phyloP scores from a whole-genome alignment of 2,329 filamentous ascomycete species.

The Penicillium sp. region DNA sequence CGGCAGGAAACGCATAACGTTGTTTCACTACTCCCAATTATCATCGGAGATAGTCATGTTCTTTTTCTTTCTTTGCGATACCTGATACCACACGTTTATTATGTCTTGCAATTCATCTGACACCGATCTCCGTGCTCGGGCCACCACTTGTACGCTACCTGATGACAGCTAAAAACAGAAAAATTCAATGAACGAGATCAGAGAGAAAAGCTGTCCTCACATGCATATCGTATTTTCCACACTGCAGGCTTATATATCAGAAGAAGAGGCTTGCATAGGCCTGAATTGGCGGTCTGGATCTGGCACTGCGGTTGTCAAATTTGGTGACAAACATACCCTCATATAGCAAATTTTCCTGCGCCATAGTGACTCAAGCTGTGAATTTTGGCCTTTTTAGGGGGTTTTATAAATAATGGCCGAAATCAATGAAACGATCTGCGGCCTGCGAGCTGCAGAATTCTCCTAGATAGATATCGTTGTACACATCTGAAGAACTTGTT shows the following conservation, averaged over 20 bases:
- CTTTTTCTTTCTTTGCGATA: slow-evolving; percentile 20
- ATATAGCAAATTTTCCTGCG: too few species aligned
- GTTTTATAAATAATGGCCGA: too few species aligned
- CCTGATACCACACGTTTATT: slow-evolving; percentile 32
- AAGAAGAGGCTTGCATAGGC: slow-evolving; percentile 10
- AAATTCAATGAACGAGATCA: slow-evolving; percentile 12
- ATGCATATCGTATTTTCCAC: slow-evolving; percentile 2
- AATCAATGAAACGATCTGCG: too few species aligned
- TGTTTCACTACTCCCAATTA: slow-evolving; percentile 5
- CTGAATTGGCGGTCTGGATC: slow-evolving; percentile 22
- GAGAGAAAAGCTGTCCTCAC: slow-evolving; percentile 1
- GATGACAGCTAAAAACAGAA: slow-evolving; percentile 9
- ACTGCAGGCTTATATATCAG: slow-evolving; percentile 7
- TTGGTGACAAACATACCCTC: too few species aligned
- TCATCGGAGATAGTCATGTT: slow-evolving; percentile 6
- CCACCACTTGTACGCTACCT: slow-evolving; percentile 24
- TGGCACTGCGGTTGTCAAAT: too few species aligned
- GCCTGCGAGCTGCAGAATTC: too few species aligned
- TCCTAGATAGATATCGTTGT: too few species aligned
- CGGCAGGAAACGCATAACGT: slow-evolving; percentile 19
- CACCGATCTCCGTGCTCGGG: neutral
- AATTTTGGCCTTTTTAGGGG: too few species aligned
- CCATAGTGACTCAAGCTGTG: too few species aligned
- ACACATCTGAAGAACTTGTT: too few species aligned
- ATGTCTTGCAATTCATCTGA: slow-evolving; percentile 4